Evolutionary conservation across 345 rosid genomes (phyloP), one percentile per base, ranked within the genome.

Genomic region (Eucalyptus regnans): DNA sequence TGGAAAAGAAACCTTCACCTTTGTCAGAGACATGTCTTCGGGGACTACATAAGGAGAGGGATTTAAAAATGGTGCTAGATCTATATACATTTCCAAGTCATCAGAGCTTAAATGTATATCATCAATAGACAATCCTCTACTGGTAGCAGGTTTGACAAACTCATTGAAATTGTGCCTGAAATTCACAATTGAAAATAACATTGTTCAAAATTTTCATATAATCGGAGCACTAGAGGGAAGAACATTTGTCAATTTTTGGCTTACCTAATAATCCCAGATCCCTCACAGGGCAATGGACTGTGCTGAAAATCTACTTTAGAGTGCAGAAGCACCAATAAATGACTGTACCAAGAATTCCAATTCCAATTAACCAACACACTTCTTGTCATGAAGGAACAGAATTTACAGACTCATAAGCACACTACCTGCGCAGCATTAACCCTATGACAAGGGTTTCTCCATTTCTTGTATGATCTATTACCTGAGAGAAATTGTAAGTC

Each of bases 21-120:
- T 98, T n/a, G 99, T 94, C 92, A 98, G 90, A 22, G 99, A 98
- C 99, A 98, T 98, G 88, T 97, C 99, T 92, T 98, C 99, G 5
- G 98, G 98, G 54, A 98, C 98, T 89, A 97, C 93, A 25, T 96
- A 98, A 7, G 99, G 99, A 54, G 99, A 97, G 12, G 99, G 98
- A 92, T 98, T 98, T 94, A 95, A 90, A 94, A 98, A 93, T 12
- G 99, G 98, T 49, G 95, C 97, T 91, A 98, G 97, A 93, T 98
- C 99, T 90, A 98, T 95, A 93, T 96, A 98, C 99, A 98, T 95
- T 91, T 97, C 99, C 94, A 95, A 91, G 92, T 97, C 99, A 93
- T 97, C 98, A 87, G 97, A 91, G 91, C 92, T 94, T 68, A 97
- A 91, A 91, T 92, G 94, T 92, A 98, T 94, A 91, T 97, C 99